Evolutionary conservation across 768 basidiomycete genomes (phyloP).

Genomic region (Sarcodon aspratus): DNA sequence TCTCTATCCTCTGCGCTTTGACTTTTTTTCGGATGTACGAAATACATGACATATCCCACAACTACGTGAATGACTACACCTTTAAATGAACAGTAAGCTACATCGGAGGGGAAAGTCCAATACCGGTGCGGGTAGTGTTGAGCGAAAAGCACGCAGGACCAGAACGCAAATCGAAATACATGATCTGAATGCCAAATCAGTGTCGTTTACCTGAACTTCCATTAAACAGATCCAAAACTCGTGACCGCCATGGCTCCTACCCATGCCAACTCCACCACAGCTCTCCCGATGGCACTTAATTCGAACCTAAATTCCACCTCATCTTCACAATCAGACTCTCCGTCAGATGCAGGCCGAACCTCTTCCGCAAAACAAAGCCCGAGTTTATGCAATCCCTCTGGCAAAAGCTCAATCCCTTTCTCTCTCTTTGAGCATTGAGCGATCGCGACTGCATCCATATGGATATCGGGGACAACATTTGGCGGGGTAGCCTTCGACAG

Average conservation of each 20-base stretch:
- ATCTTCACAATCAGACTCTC: slow-evolving; percentile 30
- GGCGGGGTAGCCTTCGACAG: slow-evolving; percentile 32
- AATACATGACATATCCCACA: too few relatives aligned
- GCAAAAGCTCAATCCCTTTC: slow-evolving; percentile 65
- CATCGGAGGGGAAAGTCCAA: too few relatives aligned
- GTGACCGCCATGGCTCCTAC: slow-evolving; percentile 40
- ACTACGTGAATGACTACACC: too few relatives aligned
- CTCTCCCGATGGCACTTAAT: slow-evolving; percentile 35
- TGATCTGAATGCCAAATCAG: too few relatives aligned
- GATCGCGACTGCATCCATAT: slow-evolving; percentile 34
- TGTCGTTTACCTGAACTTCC: neutral
- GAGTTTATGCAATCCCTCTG: slow-evolving; percentile 67
- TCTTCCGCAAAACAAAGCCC: slow-evolving; percentile 39
- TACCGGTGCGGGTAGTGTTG: too few relatives aligned
- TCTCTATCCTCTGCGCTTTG: too few relatives aligned
- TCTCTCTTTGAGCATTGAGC: slow-evolving; percentile 53
- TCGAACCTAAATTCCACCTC: slow-evolving; percentile 15
- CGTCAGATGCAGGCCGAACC: slow-evolving; percentile 22
- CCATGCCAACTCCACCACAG: slow-evolving; percentile 44
- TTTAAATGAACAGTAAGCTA: too few relatives aligned
- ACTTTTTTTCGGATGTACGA: too few relatives aligned
- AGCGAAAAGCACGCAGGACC: too few relatives aligned
- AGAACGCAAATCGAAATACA: too few relatives aligned
- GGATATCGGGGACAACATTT: slow-evolving; percentile 22
- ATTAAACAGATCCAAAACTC: slow-evolving; percentile 20